These are phyloP conservation scores for Globisporangium paroecandrum DNA, from an alignment of 352 stramenopile species.

Conservation along the genomic window DNA sequence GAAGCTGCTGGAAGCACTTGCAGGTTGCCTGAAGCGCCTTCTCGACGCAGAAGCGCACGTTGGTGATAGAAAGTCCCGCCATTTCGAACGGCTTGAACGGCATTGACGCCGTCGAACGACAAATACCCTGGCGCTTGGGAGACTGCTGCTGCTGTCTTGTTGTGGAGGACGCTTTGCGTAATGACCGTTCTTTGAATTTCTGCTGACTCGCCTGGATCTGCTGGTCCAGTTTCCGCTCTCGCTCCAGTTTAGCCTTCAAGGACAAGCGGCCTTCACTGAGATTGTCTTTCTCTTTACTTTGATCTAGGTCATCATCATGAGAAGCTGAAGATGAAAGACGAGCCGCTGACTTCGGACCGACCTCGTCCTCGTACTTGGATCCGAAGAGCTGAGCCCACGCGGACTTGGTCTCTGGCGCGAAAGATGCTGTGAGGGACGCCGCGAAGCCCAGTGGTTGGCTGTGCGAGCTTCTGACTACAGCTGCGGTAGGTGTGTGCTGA, in stretches of 20 bases:
- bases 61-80: constrained; percentile 41
- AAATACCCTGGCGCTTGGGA: neutral
- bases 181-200: constrained; percentile 24
- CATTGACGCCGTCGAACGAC: neutral
- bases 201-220: constrained; percentile 40
- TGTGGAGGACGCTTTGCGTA: constrained; percentile 9
- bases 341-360: neutral
- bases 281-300: neutral
- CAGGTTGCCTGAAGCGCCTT: constrained; percentile 42
- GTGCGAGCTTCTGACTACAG: neutral
- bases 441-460: neutral
- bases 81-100: constrained; percentile 30
- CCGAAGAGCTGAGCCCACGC: constrained; percentile 60
- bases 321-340: neutral
- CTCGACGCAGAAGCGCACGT: constrained; percentile 52
- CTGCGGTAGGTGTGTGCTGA: neutral
- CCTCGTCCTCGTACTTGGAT: constrained; percentile 45
- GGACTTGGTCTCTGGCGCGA: constrained; percentile 34
- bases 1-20: constrained; percentile 37
- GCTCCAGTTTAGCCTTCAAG: constrained; percentile 33
- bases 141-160: constrained; percentile 6
- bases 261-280: constrained; percentile 10
- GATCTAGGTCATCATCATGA: neutral
- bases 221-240: constrained; percentile 38
- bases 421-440: constrained; percentile 28